Percentiles rank a stretch among this genome's conserved stretches.
Conservation (phyloP, 208 protist species). For the Spironucleus salmonicida region DNA sequence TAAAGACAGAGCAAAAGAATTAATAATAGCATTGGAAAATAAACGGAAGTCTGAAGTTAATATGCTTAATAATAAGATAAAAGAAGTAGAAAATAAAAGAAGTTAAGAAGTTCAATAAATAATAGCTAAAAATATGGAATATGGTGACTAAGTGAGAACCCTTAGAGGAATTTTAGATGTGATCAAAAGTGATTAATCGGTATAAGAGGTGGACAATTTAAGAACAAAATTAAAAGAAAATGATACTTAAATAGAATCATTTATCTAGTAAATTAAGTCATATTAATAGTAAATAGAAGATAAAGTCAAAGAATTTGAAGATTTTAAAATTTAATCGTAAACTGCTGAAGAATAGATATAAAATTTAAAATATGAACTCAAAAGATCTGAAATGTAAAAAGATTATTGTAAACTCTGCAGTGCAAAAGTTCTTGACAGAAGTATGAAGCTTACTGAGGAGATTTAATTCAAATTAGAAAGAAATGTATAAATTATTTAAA, state of each 20-base stretch:
- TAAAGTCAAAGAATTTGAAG: too few species aligned
- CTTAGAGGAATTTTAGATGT: not conserved
- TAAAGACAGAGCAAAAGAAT: not conserved
- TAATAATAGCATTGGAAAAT: not conserved
- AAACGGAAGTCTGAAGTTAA: not conserved
- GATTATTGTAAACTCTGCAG: too few species aligned
- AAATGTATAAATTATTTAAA: too few species aligned
- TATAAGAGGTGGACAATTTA: not conserved
- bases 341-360: not conserved
- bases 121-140: not conserved
- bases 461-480: too few species aligned
- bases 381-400: not conserved
- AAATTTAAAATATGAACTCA: not conserved
- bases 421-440: too few species aligned
- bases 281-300: not conserved
- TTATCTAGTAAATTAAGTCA: not conserved
- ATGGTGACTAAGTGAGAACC: slow-evolving; percentile 9
- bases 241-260: not conserved
- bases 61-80: not conserved
- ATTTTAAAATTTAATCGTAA: not conserved
- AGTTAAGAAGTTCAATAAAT: not conserved
- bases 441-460: too few species aligned
- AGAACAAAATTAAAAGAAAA: not conserved
- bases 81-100: not conserved
- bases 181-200: slow-evolving; percentile 19